These are phyloP conservation scores for Boletus tomentosulus DNA, from an alignment of 768 basidiomycete species.

Conservation along the genomic window DNA sequence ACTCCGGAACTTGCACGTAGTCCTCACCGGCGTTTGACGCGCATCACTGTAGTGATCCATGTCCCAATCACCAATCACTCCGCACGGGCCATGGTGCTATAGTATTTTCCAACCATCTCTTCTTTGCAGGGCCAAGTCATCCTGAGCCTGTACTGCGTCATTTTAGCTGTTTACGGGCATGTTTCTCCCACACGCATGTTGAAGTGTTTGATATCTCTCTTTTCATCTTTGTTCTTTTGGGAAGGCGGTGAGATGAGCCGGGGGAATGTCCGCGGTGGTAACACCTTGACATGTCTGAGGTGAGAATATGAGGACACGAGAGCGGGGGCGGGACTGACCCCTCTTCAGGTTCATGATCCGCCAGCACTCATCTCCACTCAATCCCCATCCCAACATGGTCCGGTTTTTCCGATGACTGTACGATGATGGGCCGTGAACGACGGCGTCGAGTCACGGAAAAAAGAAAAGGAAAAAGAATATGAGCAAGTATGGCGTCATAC, in stretches of 20 bases:
- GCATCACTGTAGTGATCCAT: neutral
- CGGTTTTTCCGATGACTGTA: neutral
- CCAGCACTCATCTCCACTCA: neutral
- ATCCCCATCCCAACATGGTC: neutral
- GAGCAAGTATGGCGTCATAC: neutral
- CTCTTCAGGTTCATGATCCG: slow-evolving; percentile 6
- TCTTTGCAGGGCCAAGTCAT: neutral
- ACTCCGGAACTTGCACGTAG: neutral
- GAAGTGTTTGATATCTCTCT: neutral
- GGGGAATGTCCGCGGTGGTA: slow-evolving; percentile 16
- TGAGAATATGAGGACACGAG: neutral
- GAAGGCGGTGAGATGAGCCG: neutral
- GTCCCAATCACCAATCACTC: neutral
- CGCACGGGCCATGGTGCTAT: neutral
- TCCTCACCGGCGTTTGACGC: neutral
- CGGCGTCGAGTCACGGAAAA: neutral
- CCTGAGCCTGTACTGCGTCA: neutral
- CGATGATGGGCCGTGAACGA: neutral
- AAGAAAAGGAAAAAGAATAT: neutral
- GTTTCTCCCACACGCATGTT: neutral
- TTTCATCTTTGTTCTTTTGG: neutral
- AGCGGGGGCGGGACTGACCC: neutral
- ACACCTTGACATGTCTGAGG: slow-evolving; percentile 1
- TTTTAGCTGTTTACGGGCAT: neutral
- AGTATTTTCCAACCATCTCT: neutral